Percentiles rank a stretch among this genome's conserved stretches.
phyloP scores from a whole-genome alignment of 208 protist genomes.

The Crithidia bombi region DNA sequence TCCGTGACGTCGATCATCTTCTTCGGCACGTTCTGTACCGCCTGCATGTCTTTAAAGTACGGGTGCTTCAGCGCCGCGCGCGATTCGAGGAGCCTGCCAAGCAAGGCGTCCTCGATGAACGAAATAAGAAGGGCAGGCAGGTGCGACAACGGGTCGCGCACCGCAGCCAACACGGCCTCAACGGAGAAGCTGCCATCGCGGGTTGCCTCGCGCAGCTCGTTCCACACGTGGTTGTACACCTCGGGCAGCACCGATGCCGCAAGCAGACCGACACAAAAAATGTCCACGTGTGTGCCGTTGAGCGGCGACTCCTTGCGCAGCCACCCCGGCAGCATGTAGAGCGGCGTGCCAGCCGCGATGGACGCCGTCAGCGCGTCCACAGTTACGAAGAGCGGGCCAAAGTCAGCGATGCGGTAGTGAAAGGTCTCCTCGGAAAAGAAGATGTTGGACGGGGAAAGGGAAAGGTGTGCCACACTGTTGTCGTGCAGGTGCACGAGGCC shows the following conservation, averaged over 20 bases:
- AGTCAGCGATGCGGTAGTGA: conserved; percentile 70
- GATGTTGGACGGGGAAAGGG: conserved; percentile 72
- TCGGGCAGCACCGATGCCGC: conserved; percentile 59
- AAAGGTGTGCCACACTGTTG: conserved; percentile 69
- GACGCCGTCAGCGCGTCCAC: conserved; percentile 50
- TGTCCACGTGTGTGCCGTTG: conserved; percentile 51
- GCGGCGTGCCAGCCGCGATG: conserved; percentile 28
- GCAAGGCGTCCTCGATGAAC: conserved; percentile 61
- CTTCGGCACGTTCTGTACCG: conserved; percentile 17
- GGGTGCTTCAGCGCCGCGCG: conserved; percentile 52
- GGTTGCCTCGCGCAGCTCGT: conserved; percentile 24
- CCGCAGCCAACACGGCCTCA: conserved; percentile 36
- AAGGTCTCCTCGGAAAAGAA: conserved; percentile 52
- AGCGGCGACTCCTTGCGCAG: conserved; percentile 36
- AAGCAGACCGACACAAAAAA: conserved; percentile 78
- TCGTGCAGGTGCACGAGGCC: conserved; percentile 71
- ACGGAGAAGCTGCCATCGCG: conserved; percentile 21
- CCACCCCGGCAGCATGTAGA: conserved; percentile 63
- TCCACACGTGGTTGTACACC: conserved; percentile 53
- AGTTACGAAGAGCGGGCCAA: conserved; percentile 71
- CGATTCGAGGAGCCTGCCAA: conserved; percentile 29
- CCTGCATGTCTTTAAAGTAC: conserved; percentile 42
- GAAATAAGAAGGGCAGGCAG: conserved; percentile 44
- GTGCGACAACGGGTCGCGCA: conserved; percentile 20
- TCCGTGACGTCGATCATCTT: conserved; percentile 42